A percentile compares a stretch with the other conserved stretches of the same genome.
phyloP scores from a whole-genome alignment of 371 early-diverging fungal genomes.

The Apophysomyces variabilis region DNA sequence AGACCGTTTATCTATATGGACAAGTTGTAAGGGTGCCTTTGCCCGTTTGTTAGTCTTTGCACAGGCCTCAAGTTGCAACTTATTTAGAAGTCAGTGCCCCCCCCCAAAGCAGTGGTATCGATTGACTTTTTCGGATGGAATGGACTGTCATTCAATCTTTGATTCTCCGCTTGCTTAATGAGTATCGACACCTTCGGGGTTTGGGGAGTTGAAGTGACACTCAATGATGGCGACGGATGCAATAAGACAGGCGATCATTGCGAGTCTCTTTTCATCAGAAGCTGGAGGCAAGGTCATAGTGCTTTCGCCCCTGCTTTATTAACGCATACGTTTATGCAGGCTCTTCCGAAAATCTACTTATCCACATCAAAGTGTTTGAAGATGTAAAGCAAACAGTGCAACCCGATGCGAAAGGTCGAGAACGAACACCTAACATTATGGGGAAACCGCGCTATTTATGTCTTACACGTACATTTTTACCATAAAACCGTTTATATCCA shows the following conservation, averaged over 20 bases:
- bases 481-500: neutral
- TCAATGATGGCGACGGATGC: slow-evolving; percentile 33
- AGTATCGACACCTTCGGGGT: neutral
- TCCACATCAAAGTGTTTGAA: slow-evolving; percentile 55
- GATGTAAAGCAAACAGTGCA: slow-evolving; percentile 47
- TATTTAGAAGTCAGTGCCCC: too few relatives aligned
- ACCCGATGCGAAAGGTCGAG: slow-evolving; percentile 20
- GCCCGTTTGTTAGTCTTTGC: too few relatives aligned
- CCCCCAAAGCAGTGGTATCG: neutral
- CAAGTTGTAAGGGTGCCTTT: too few relatives aligned
- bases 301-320: neutral
- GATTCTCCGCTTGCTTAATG: neutral
- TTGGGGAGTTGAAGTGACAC: neutral
- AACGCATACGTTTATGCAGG: slow-evolving; percentile 17
- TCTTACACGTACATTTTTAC: slow-evolving; percentile 39
- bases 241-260: slow-evolving; percentile 45
- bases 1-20: too few relatives aligned
- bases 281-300: slow-evolving; percentile 17
- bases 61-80: too few relatives aligned
- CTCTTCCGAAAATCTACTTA: slow-evolving; percentile 39
- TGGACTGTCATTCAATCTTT: neutral
- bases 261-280: slow-evolving; percentile 46
- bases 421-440: slow-evolving; percentile 34
- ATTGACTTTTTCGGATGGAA: neutral
- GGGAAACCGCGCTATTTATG: slow-evolving; percentile 57